A percentile compares a stretch with the other conserved stretches of the same genome.
Conservation (phyloP, 768 basidiomycete species). For the Neoboletus magnificus region DNA sequence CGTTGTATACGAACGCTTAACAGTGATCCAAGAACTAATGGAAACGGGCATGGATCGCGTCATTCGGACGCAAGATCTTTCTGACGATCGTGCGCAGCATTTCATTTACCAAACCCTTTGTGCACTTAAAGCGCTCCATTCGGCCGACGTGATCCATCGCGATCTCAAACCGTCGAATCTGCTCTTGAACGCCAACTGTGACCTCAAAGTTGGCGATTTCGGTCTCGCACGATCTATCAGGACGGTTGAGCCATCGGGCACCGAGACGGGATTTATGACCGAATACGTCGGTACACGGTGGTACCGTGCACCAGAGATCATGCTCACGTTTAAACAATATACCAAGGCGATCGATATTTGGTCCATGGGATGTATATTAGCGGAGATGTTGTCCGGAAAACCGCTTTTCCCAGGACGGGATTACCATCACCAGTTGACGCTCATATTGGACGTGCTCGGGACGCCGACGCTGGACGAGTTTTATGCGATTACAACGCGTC, state of each 20-base stretch:
- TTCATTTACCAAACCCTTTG: conserved; percentile 94
- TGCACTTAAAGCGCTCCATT: conserved; percentile 93
- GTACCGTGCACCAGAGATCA: conserved; percentile 99
- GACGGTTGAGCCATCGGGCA: conserved; percentile 81
- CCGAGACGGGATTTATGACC: conserved; percentile 89
- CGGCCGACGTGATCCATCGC: conserved; percentile 93
- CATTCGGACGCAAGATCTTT: conserved; percentile 90
- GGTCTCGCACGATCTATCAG: conserved; percentile 89
- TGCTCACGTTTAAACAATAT: conserved; percentile 99
- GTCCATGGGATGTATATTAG: conserved; percentile 86
- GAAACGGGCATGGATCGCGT: conserved; percentile 97
- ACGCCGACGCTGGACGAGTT: conserved; percentile 98
- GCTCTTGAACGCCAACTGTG: conserved; percentile 96
- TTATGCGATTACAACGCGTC: conserved; percentile 89
- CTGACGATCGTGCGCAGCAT: conserved; percentile 93
- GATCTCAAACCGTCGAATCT: conserved; percentile 98
- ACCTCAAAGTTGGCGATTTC: conserved; percentile 94
- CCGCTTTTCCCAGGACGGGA: conserved; percentile 96
- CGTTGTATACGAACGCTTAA: background rate
- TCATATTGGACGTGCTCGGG: conserved; percentile 95
- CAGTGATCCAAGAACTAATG: conserved; percentile 90
- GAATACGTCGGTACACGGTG: conserved; percentile 98
- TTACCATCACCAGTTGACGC: conserved; percentile 93
- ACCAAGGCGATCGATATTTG: conserved; percentile 90
- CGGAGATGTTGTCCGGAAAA: conserved; percentile 97